Evolutionary conservation across 1,284 basidiomycete species (phyloP), one percentile per base, ranked within the genome.

Genomic region (Leucoagaricus sp.): DNA sequence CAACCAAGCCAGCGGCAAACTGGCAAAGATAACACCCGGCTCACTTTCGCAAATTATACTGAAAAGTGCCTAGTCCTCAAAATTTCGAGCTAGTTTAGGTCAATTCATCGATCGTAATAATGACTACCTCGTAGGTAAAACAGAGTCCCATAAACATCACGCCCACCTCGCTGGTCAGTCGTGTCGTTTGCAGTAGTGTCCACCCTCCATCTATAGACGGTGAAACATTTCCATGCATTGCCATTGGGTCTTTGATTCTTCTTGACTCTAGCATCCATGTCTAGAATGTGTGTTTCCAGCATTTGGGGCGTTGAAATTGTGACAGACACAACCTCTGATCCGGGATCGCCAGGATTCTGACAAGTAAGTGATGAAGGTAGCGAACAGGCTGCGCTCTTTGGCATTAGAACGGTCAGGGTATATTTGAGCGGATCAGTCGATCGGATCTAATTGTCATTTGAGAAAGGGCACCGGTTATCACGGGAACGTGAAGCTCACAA

Each of bases 181-280:
- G 57, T 61, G 17, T 58, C 59, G 25, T 69, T 72, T 1, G 65
- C 61, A 12, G 63, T 64, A 23, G 63, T 60, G 29, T 61, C 58
- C 31, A 67, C 66, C 38, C 70, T 60, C 76, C 76, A 79, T 10
- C 82, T 65, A 77, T 78, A 84, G 2, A 84, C 70, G 2, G 75
- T 76, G 60, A 84, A 71, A 9, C 65, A 63, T 64, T 84, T 84
- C 80, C 82, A 84, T 2, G 81, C 79, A 61, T 81, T 81, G 4
- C 77, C 76, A 59, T 76, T 72, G 3, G 77, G 73, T 38, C 73
- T 61, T 59, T 66, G 73, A 34, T 62, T 60, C 61, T 63, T 72
- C 23, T 70, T 74, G 1, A 83, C 68, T 2, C 79, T 73, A 0
- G 76, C 79, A 55, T 84, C 80, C 0, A 75, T 66, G 51, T 84